Percentiles rank a stretch among this genome's conserved stretches.
Evolutionary conservation across 1,284 basidiomycete genomes (phyloP).

Genomic region (Ceratobasidium sp.): DNA sequence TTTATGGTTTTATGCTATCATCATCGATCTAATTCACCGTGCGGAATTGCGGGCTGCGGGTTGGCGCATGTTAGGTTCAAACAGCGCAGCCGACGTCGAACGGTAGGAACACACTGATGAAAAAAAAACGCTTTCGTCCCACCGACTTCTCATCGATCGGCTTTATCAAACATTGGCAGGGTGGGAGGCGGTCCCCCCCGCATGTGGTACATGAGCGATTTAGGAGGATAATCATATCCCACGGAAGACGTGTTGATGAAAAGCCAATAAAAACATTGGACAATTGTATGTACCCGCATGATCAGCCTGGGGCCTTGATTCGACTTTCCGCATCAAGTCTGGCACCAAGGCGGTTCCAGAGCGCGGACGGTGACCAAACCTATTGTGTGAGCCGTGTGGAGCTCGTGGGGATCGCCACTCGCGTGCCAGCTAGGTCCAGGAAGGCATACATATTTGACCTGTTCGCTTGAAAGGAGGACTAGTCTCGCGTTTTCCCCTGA

Average conservation of each 20-base stretch:
- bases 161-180: conserved; percentile 55
- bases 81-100: not conserved
- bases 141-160: conserved; percentile 29
- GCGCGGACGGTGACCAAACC: too few species aligned
- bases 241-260: conserved; percentile 31
- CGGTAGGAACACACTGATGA: too few species aligned
- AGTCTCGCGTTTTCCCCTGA: too few species aligned
- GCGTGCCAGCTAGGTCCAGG: too few species aligned
- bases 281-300: too few species aligned
- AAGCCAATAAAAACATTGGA: conserved; percentile 29
- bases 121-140: conserved; percentile 8
- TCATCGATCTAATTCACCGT: conserved; percentile 13
- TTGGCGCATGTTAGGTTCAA: not conserved
- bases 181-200: conserved; percentile 61
- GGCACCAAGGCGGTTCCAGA: too few species aligned
- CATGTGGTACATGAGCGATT: conserved; percentile 48
- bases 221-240: conserved; percentile 19
- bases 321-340: conserved; percentile 5
- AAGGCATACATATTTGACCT: too few species aligned
- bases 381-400: too few species aligned
- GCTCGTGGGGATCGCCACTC: too few species aligned
- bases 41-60: too few species aligned
- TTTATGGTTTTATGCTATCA: conserved; percentile 40
- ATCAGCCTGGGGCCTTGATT: not conserved
- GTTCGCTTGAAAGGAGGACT: too few species aligned